These are phyloP conservation scores for Falciphora oryzae DNA, from an alignment of 2,329 filamentous ascomycete genomes.

Conservation along the genomic window DNA sequence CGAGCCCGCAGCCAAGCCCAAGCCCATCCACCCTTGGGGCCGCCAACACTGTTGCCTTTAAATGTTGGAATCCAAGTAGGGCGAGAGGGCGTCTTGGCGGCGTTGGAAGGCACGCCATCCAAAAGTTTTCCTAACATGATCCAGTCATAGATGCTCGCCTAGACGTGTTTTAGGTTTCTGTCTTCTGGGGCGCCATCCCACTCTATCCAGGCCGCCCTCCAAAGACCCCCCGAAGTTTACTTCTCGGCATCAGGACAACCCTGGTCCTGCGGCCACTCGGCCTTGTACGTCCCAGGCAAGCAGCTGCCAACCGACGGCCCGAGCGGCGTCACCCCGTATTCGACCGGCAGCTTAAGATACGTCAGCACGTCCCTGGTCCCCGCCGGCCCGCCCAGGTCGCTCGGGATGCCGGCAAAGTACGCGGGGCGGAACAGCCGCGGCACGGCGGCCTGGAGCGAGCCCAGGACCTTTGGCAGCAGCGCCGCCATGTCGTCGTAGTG, in stretches of 20 bases:
- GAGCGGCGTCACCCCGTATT: neutral
- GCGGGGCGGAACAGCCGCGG: neutral
- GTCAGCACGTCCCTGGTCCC: slow-evolving; percentile 3
- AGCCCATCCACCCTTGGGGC: too few relatives aligned
- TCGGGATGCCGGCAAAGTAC: slow-evolving; percentile 7
- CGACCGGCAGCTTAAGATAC: neutral
- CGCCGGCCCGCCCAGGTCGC: slow-evolving; percentile 1
- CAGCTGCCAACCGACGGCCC: slow-evolving; percentile 2
- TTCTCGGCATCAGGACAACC: too few relatives aligned
- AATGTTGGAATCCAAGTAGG: too few relatives aligned
- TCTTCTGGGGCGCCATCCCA: neutral
- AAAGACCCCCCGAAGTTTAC: neutral
- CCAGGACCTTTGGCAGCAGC: neutral
- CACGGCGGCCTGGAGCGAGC: neutral
- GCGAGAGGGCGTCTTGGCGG: too few relatives aligned
- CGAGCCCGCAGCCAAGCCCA: too few relatives aligned
- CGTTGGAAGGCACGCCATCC: too few relatives aligned
- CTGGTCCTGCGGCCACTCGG: neutral
- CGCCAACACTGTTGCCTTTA: too few relatives aligned
- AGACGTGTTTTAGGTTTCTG: too few relatives aligned
- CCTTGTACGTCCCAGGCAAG: neutral
- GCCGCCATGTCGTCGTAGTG: slow-evolving; percentile 4
- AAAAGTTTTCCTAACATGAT: too few relatives aligned
- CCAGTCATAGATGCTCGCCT: too few relatives aligned
- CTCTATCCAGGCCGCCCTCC: too few relatives aligned